Base-by-base conservation (phyloP, 768 basidiomycete species). In the Boletus huronensis region DNA sequence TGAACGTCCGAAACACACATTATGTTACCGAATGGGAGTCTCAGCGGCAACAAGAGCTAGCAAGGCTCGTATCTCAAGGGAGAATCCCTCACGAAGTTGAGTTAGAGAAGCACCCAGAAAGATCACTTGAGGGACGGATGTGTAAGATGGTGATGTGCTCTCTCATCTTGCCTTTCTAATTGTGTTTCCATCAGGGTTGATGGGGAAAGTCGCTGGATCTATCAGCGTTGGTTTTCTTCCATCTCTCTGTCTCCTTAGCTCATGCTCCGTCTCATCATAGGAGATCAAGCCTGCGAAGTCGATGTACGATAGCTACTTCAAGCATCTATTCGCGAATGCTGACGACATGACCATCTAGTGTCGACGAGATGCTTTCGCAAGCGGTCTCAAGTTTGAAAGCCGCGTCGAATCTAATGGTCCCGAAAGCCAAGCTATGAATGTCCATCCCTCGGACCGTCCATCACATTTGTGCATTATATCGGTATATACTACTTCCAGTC, bases 201-300 rank as follows among this genome's bases (percentile, higher is more conserved):
- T 89, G 86, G 88, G 88, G 19, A 85, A 82, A 58, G 86, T 89
- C 2, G 88, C 87, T 25, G 88, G 82, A 23, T 79, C 84, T 23
- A 85, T 90, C 56, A 76, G 81, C 46, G 82, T 82, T 54, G 43
- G 79, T 72, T 19, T 47, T 44, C 21, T 53, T 23, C 48, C 16
- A 19, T 28, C 43, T 29, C 19, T 55, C 40, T n/a, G 10, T 40
- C 25, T 32, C 31, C 32, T 17, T 38, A 3, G 21, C 11, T 28
- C 47, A 31, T 51, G 32, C 55, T 46, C 46, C 39, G 44, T 59
- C 29, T 16, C 14, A 23, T 36, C 45, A 9, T 49, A 84, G 82
- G 88, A 92, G 41, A 82, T 95, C 66, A 87, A 90, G 66, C 85
- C 91, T 1, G 93, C 93, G 5, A 88, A 86, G 68, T 81, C 82